A percentile compares a stretch with the other conserved stretches of the same genome.
Evolutionary conservation across 2,329 filamentous ascomycete genomes (phyloP).

Genomic region (Microcyclosporella mali): DNA sequence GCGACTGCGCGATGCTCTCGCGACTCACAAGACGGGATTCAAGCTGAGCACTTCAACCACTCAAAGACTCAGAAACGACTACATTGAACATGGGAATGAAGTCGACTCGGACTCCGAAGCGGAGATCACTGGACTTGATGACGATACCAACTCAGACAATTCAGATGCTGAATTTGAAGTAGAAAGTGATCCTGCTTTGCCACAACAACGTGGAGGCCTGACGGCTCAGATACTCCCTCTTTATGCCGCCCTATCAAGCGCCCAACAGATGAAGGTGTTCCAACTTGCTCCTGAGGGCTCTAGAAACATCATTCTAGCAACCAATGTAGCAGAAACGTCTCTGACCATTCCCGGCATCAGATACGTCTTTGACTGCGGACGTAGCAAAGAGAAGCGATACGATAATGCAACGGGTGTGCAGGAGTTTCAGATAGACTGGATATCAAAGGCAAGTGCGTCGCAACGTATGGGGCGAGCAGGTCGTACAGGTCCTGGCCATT

Average conservation of each 20-base stretch:
- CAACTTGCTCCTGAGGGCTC: slow-evolving; percentile 72
- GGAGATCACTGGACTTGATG: slow-evolving; percentile 53
- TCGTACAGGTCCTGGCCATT: slow-evolving; percentile 91
- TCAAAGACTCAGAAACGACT: slow-evolving; percentile 22
- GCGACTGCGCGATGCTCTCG: slow-evolving; percentile 64
- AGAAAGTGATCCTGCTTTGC: slow-evolving; percentile 45
- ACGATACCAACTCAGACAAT: slow-evolving; percentile 49
- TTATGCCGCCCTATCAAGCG: slow-evolving; percentile 85
- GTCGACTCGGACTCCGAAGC: slow-evolving; percentile 52
- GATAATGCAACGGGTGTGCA: slow-evolving; percentile 86
- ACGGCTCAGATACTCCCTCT: slow-evolving; percentile 87
- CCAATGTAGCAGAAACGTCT: slow-evolving; percentile 95
- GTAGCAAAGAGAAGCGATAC: slow-evolving; percentile 87
- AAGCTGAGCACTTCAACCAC: slow-evolving; percentile 5
- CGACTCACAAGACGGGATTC: slow-evolving; percentile 38
- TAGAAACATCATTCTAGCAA: slow-evolving; percentile 81
- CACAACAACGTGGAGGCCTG: slow-evolving; percentile 43
- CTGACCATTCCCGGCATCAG: slow-evolving; percentile 91
- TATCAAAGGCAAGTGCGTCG: slow-evolving; percentile 91
- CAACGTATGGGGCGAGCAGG: slow-evolving; percentile 91
- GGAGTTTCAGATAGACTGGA: slow-evolving; percentile 91
- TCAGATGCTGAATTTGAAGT: slow-evolving; percentile 46
- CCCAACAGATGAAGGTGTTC: slow-evolving; percentile 86
- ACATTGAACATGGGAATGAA: slow-evolving; percentile 34
- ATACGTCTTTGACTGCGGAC: slow-evolving; percentile 92